These are phyloP conservation scores for Didymella keratinophila DNA, from an alignment of 2,329 filamentous ascomycete genomes.

Conservation along the genomic window DNA sequence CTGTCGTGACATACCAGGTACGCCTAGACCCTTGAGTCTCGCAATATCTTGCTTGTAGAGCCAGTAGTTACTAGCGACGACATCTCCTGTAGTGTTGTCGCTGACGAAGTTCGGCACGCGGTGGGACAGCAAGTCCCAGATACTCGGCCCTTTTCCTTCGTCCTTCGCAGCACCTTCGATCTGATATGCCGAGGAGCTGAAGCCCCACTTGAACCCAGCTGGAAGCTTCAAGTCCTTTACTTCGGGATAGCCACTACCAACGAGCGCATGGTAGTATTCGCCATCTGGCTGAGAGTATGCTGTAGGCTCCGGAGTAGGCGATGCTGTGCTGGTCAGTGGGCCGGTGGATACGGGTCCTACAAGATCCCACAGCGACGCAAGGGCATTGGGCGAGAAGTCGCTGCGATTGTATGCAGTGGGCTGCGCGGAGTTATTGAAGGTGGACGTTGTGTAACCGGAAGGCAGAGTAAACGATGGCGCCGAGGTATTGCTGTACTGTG, in stretches of 20 bases:
- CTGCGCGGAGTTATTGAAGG: slow-evolving; percentile 54
- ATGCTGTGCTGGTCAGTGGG: slow-evolving; percentile 53
- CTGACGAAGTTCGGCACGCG: slow-evolving; percentile 51
- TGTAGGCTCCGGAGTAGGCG: slow-evolving; percentile 54
- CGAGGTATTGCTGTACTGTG: slow-evolving; percentile 8
- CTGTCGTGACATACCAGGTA: slow-evolving; percentile 28
- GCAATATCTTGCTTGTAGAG: slow-evolving; percentile 56
- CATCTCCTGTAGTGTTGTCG: slow-evolving; percentile 54
- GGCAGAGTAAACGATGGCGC: slow-evolving; percentile 40
- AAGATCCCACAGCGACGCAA: slow-evolving; percentile 57
- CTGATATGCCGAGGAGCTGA: slow-evolving; percentile 53
- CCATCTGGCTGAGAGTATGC: slow-evolving; percentile 50
- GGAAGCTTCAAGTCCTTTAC: slow-evolving; percentile 51
- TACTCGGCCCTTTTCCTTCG: slow-evolving; percentile 54
- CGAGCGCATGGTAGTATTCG: slow-evolving; percentile 53
- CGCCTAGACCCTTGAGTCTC: slow-evolving; percentile 46
- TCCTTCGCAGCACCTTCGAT: slow-evolving; percentile 55
- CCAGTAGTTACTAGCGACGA: slow-evolving; percentile 53
- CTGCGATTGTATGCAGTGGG: slow-evolving; percentile 54
- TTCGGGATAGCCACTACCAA: slow-evolving; percentile 48
- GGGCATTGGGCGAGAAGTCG: slow-evolving; percentile 57
- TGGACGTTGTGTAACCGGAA: slow-evolving; percentile 48
- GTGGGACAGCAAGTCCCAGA: slow-evolving; percentile 56
- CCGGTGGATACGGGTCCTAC: slow-evolving; percentile 55
- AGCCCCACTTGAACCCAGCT: slow-evolving; percentile 53